These are phyloP conservation scores for Boletales sp. DNA, from an alignment of 768 basidiomycete genomes.

Conservation along the genomic window DNA sequence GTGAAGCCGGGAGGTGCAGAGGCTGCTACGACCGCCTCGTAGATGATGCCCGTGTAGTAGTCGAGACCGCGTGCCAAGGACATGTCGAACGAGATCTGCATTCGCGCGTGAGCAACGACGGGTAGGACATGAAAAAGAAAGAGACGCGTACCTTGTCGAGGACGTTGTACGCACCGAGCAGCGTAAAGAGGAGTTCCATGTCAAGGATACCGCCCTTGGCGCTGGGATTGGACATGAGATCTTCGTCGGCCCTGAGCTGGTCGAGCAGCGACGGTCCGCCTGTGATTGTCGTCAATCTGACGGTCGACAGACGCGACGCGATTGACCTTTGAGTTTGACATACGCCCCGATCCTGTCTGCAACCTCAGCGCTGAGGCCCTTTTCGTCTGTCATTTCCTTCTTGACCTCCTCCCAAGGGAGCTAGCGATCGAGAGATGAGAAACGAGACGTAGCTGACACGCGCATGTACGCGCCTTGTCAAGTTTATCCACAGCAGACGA, in stretches of 20 bases:
- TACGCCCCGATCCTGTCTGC: constrained; percentile 97
- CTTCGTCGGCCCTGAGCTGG: constrained; percentile 58
- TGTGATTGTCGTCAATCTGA: constrained; percentile 25
- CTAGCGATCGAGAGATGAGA: constrained; percentile 33
- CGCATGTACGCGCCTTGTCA: constrained; percentile 67
- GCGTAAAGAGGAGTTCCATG: constrained; percentile 80
- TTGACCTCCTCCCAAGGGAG: constrained; percentile 88
- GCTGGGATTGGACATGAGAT: constrained; percentile 62
- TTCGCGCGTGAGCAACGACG: too few species aligned
- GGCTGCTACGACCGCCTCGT: constrained; percentile 90
- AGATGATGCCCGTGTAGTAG: constrained; percentile 98
- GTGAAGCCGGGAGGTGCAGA: constrained; percentile 87
- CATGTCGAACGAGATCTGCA: constrained; percentile 94
- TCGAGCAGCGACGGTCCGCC: constrained; percentile 78
- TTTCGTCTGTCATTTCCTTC: constrained; percentile 96
- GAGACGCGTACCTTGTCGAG: constrained; percentile 69
- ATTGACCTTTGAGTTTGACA: constrained; percentile 86
- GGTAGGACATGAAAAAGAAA: too few species aligned
- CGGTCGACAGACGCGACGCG: background rate
- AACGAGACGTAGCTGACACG: background rate
- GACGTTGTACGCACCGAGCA: constrained; percentile 78
- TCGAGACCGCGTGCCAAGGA: constrained; percentile 97
- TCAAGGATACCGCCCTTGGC: constrained; percentile 84
- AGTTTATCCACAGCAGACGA: constrained; percentile 98
- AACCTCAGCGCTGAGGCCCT: constrained; percentile 73